Evolutionary conservation across 2,329 filamentous ascomycete genomes (phyloP).

Genomic region (Hypoxylon sp.): DNA sequence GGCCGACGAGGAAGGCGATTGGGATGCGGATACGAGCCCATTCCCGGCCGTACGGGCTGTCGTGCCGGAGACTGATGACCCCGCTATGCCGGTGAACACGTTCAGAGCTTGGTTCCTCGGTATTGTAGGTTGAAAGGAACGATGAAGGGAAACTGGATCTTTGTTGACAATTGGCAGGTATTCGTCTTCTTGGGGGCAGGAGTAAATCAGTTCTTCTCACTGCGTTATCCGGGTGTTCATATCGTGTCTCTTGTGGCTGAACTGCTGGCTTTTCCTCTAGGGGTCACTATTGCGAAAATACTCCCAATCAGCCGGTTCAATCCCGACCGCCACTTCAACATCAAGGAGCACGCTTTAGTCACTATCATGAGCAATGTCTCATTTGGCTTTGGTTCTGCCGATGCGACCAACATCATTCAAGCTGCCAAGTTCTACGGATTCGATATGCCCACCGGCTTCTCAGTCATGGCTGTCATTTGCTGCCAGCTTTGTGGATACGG

Average conservation of each 20-base stretch:
- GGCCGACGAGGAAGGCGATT: conserved; percentile 53
- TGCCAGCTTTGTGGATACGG: conserved; percentile 60
- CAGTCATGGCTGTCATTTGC: conserved; percentile 48
- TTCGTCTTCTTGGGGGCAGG: conserved; percentile 63
- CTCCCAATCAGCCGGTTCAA: conserved; percentile 59
- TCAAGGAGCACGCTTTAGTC: conserved; percentile 63
- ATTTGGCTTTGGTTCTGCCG: conserved; percentile 62
- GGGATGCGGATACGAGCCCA: conserved; percentile 53
- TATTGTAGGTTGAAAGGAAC: conserved; percentile 51
- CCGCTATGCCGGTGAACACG: conserved; percentile 60
- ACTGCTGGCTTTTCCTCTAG: conserved; percentile 61
- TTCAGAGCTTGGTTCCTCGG: conserved; percentile 62
- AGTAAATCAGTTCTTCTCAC: conserved; percentile 63
- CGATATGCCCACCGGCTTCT: conserved; percentile 52
- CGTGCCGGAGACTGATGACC: conserved; percentile 55
- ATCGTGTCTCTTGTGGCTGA: conserved; percentile 63
- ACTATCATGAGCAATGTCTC: conserved; percentile 66
- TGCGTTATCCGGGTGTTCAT: conserved; percentile 62
- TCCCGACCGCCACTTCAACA: conserved; percentile 61
- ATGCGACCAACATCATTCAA: conserved; percentile 63
- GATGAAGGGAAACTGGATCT: neutral
- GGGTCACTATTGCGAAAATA: conserved; percentile 57
- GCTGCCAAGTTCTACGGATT: conserved; percentile 60
- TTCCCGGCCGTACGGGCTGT: conserved; percentile 54
- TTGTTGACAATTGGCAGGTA: conserved; percentile 46